Conservation (phyloP, 495 filamentous ascomycete species). For the Podospora pseudopauciseta region DNA sequence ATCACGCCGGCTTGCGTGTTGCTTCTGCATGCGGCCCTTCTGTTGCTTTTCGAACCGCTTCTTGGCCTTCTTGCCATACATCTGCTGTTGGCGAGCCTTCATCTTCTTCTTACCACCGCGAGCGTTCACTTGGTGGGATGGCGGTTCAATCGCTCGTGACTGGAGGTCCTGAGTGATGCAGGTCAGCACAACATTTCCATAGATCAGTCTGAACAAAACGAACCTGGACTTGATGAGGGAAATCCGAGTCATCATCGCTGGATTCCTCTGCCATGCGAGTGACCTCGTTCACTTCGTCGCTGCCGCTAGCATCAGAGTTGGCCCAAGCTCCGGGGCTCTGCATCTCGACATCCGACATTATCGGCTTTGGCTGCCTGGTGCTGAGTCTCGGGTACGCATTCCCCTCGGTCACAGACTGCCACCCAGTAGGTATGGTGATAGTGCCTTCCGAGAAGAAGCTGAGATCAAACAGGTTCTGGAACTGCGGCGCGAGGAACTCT, state of each 20-base stretch:
- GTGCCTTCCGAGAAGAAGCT: constrained; percentile 53
- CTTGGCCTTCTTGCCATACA: constrained; percentile 39
- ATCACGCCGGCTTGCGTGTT: constrained; percentile 24
- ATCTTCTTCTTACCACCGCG: constrained; percentile 37
- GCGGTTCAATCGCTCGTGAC: constrained; percentile 10
- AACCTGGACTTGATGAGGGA: constrained; percentile 28
- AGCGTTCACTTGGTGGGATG: constrained; percentile 21
- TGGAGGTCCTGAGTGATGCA: constrained; percentile 4
- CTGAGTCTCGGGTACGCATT: constrained; percentile 55
- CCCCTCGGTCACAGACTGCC: constrained; percentile 53
- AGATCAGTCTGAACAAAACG: constrained; percentile 4
- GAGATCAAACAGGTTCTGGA: constrained; percentile 70
- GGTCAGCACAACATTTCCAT: not conserved
- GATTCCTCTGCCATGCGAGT: constrained; percentile 54
- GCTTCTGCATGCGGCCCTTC: constrained; percentile 31
- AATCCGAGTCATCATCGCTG: constrained; percentile 44
- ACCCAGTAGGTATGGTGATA: constrained; percentile 58
- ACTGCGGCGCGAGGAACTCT: constrained; percentile 45
- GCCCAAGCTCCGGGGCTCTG: constrained; percentile 30
- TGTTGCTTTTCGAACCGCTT: constrained; percentile 35
- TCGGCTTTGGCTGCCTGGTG: constrained; percentile 42
- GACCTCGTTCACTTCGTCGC: constrained; percentile 30
- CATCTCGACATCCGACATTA: constrained; percentile 34
- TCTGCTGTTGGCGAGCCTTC: constrained; percentile 26
- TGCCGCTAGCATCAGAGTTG: constrained; percentile 43